Conservation (phyloP, 176 grass and related monocot genomes). For the Microstegium vimineum region DNA sequence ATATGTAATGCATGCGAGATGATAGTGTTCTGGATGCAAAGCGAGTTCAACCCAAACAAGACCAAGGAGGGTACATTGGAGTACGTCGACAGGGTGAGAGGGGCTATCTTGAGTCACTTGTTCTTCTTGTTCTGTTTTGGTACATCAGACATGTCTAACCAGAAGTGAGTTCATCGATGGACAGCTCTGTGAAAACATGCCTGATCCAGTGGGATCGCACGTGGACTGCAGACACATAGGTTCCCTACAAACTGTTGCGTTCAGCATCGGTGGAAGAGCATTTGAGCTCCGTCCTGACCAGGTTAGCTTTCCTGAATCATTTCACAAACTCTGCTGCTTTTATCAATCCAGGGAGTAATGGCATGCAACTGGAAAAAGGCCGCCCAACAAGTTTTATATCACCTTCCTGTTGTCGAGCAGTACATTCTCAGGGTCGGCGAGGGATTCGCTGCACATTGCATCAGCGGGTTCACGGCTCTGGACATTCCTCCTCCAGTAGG, state of each 20-base stretch:
- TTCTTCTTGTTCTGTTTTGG: neutral
- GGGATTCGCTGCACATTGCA: conserved; percentile 46
- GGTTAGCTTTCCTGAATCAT: conserved; percentile 12
- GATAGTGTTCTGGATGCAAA: conserved; percentile 81
- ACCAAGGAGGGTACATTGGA: conserved; percentile 55
- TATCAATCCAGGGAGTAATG: neutral
- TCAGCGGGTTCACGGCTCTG: conserved; percentile 62
- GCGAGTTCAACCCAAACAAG: conserved; percentile 57
- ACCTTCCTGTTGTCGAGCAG: conserved; percentile 17
- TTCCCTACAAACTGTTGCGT: conserved; percentile 35
- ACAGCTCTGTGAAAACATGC: conserved; percentile 59
- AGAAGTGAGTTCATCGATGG: neutral
- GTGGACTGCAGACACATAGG: conserved; percentile 48
- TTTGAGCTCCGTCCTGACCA: conserved; percentile 59
- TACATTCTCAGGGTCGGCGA: conserved; percentile 64
- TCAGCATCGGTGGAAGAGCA: conserved; percentile 56
- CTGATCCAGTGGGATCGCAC: conserved; percentile 47
- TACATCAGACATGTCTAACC: conserved; percentile 9
- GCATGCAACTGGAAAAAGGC: neutral
- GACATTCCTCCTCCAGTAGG: conserved; percentile 56
- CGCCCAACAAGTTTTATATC: neutral
- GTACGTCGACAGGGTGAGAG: conserved; percentile 60
- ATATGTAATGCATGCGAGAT: conserved; percentile 73
- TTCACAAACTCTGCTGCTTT: neutral
- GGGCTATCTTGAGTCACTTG: neutral